Conservation (phyloP, 345 rosid species). For the Eucalyptus shirleyi region DNA sequence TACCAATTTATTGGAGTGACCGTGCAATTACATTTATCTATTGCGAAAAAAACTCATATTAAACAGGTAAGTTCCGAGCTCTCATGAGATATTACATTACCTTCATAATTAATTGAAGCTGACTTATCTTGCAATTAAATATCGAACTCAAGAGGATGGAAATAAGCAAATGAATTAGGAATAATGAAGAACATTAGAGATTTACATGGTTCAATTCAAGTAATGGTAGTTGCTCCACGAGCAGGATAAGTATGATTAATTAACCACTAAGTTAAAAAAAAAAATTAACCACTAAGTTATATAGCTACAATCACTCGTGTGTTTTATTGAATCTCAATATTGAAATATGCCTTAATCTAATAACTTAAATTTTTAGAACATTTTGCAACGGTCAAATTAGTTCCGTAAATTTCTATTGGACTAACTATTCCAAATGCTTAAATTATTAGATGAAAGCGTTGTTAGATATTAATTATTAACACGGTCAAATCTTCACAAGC, state of each 20-base stretch:
- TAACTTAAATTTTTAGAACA: neutral
- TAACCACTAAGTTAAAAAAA: neutral
- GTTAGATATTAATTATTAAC: neutral
- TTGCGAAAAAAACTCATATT: neutral
- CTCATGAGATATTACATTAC: neutral
- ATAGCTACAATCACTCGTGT: fast-evolving
- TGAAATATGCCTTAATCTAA: neutral
- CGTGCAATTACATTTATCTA: neutral
- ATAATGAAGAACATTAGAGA: neutral
- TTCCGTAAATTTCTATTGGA: fast-evolving
- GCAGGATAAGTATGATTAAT: neutral
- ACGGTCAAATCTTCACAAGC: neutral
- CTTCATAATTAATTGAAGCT: neutral
- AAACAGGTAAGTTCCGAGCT: fast-evolving
- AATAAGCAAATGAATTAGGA: neutral
- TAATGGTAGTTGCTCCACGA: neutral
- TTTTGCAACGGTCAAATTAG: neutral
- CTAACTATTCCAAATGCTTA: fast-evolving
- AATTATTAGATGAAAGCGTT: neutral
- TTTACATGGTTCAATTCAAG: fast-evolving
- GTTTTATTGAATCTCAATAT: neutral
- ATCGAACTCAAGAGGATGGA: neutral
- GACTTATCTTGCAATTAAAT: neutral
- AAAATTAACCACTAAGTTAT: neutral
- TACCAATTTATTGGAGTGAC: neutral